Percentiles rank a stretch among this genome's conserved stretches.
Evolutionary conservation across 331 rosid genomes (phyloP).

Genomic region (Prunus yedoensis): DNA sequence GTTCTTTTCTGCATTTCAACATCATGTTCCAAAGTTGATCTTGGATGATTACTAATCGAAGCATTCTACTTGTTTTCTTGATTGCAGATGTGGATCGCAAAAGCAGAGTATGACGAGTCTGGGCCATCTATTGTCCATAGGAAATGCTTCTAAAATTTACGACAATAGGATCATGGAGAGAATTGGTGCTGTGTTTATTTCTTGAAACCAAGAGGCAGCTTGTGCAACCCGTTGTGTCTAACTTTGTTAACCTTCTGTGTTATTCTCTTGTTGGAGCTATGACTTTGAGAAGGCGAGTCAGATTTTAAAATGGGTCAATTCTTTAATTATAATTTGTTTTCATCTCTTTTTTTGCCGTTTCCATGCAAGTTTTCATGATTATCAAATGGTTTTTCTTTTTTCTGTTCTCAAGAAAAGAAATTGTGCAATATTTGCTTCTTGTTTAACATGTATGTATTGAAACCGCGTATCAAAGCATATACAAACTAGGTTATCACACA

Average conservation of each 20-base stretch:
- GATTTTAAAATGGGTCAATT: constrained; percentile 41
- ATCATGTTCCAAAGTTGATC: not conserved
- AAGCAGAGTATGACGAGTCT: constrained; percentile 95
- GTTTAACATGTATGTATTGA: not conserved
- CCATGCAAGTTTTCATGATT: too few species aligned
- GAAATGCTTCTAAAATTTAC: constrained; percentile 76
- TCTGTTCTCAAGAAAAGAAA: too few species aligned
- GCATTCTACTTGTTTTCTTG: constrained; percentile 2
- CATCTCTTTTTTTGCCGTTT: not conserved
- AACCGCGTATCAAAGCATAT: not conserved
- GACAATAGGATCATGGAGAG: constrained; percentile 39
- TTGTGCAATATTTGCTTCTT: too few species aligned
- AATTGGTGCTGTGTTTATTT: not conserved
- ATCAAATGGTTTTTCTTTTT: too few species aligned
- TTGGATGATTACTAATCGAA: constrained; percentile 9
- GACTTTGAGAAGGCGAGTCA: constrained; percentile 47
- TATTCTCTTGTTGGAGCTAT: constrained; percentile 48
- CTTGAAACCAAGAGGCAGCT: too few species aligned
- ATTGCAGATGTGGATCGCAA: constrained; percentile 98
- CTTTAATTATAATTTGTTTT: constrained; percentile 16
- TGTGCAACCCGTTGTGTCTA: constrained; percentile 39
- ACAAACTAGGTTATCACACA: not conserved
- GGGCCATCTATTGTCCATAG: constrained; percentile 99
- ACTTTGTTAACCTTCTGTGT: constrained; percentile 48
- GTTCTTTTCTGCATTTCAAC: constrained; percentile 17